These are phyloP conservation scores for Cystobasidium tubakii DNA, from an alignment of 768 basidiomycete genomes.

Conservation along the genomic window DNA sequence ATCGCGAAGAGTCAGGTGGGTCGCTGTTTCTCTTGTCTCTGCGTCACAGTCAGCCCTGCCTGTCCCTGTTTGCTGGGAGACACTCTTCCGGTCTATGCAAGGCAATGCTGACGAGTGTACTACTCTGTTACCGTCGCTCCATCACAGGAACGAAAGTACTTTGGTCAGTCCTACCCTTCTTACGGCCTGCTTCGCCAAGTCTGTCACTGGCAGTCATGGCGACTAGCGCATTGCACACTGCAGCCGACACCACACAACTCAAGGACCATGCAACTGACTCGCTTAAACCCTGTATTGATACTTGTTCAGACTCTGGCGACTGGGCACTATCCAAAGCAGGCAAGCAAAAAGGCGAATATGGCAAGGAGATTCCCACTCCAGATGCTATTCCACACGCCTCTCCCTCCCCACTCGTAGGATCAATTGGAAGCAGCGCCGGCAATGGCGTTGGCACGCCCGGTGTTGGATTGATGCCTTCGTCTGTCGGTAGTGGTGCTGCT, in stretches of 20 bases:
- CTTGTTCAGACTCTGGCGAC: slow-evolving; percentile 64
- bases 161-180: slow-evolving; percentile 55
- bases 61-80: too few relatives aligned
- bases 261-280: neutral
- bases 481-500: neutral
- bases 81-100: too few relatives aligned
- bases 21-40: slow-evolving; percentile 27
- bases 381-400: slow-evolving; percentile 52
- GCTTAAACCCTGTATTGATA: neutral
- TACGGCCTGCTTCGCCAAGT: neutral
- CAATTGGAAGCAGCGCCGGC: neutral
- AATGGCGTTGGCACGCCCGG: neutral
- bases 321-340: slow-evolving; percentile 94
- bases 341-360: slow-evolving; percentile 70
- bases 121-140: too few relatives aligned
- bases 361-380: slow-evolving; percentile 95
- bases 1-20: slow-evolving; percentile 90
- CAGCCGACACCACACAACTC: too few relatives aligned
- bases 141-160: slow-evolving; percentile 89
- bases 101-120: too few relatives aligned
- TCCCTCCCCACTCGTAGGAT: slow-evolving; percentile 16
- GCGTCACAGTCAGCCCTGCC: neutral
- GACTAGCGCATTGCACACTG: too few relatives aligned
- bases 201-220: neutral
- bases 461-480: neutral